Base-by-base conservation (phyloP, 73 alveolate species). In the Tetrahymena malaccensis region DNA sequence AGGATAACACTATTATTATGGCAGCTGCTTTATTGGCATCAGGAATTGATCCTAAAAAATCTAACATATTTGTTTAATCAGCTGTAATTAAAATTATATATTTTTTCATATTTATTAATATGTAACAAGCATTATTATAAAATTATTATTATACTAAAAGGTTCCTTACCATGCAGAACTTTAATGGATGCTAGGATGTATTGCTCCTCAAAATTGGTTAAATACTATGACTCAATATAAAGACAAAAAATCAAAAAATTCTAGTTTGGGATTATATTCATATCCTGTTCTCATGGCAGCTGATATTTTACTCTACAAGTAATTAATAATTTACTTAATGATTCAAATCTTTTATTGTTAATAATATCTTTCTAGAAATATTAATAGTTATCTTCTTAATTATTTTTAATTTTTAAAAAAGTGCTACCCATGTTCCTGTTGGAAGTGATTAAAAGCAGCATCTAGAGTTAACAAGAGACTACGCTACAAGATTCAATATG, bases 231-330 rank as follows among this genome's bases (percentile, higher is more conserved):
- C 98, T 6, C 94, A 98, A 96, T 98, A 93, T 94, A 98, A 98
- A 94, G 99, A 98, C 94, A 98, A 98, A 96, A 98, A 98, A 93
- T 43, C 94, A 27, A 93, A 94, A 34, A 38, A 93, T 17, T 96
- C 98, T 17, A 93, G 98, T 27, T 43, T 98, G 31, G 99, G 99
- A 10, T 95, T 98, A 15, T 98, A 84, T 50, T 84, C 98, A 17
- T 98, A 98, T 85, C 99, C 99, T 33, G 97, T 97, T 27, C 96
- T 98, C 34, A 98, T 98, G 99, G 99, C 99, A 3, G 99, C 99
- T 15, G 99, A 98, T 94, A 98, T 98, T 44, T 94, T 98, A 85
- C 95, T 98, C 19, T 98, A 98, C 50, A 70, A 95, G 97, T 95
- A 89, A 43, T 43, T 35, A 7, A 10, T 56, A 4, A 56, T 56